These are phyloP conservation scores for Pseudozyma thailandica DNA, from an alignment of 1,284 basidiomycete species.

Conservation along the genomic window DNA sequence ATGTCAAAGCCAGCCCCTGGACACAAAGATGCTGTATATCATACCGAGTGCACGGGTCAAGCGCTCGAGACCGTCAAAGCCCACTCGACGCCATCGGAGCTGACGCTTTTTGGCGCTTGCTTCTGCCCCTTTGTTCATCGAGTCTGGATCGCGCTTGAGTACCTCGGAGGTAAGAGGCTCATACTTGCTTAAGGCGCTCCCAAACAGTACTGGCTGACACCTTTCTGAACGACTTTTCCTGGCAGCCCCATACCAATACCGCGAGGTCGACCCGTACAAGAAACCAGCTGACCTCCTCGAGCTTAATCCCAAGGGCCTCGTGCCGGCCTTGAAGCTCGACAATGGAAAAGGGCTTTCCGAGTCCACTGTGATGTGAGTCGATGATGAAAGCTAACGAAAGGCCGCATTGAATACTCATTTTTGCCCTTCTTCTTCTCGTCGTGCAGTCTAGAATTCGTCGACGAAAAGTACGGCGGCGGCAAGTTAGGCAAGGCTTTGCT, in stretches of 20 bases:
- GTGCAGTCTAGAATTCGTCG: conserved; percentile 76
- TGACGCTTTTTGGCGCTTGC: conserved; percentile 76
- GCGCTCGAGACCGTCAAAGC: conserved; percentile 73
- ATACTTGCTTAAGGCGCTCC: too few relatives aligned
- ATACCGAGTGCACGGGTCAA: conserved; percentile 72
- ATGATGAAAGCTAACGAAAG: too few relatives aligned
- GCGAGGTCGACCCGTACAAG: conserved; percentile 82
- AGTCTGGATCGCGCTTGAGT: conserved; percentile 78
- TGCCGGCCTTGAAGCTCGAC: conserved; percentile 76
- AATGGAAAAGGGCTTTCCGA: conserved; percentile 53
- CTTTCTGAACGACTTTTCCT: conserved; percentile 45
- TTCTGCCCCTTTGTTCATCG: conserved; percentile 79
- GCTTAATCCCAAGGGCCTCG: conserved; percentile 81
- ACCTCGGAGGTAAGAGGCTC: conserved; percentile 30
- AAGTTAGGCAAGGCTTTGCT: conserved; percentile 69
- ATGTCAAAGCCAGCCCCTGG: conserved; percentile 48
- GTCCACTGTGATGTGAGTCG: conserved; percentile 54
- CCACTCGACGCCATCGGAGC: conserved; percentile 68
- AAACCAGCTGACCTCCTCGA: conserved; percentile 81
- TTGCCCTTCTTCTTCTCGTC: neutral
- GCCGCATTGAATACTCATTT: neutral
- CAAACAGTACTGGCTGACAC: neutral
- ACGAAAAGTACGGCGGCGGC: conserved; percentile 75
- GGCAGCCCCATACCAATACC: conserved; percentile 67
- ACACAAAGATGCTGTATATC: conserved; percentile 48